Conservation (phyloP, 2,329 filamentous ascomycete species). For the Fusarium sp. region DNA sequence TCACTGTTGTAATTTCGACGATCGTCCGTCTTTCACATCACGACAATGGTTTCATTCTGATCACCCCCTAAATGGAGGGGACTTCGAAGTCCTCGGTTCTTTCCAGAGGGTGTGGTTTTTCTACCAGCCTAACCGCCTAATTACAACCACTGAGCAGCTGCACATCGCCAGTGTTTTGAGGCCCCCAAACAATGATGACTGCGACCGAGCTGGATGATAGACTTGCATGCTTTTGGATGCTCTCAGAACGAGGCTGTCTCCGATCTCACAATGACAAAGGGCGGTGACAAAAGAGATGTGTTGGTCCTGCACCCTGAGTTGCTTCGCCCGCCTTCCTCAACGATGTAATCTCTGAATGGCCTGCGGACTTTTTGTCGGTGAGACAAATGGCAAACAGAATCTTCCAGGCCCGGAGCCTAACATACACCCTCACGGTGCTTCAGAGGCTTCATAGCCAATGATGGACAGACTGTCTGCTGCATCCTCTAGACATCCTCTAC, state of each 20-base stretch:
- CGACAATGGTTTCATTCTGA: not conserved
- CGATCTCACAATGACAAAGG: constrained; percentile 13
- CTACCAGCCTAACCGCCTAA: not conserved
- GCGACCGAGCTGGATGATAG: not conserved
- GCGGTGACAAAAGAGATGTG: constrained; percentile 5
- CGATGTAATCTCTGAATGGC: constrained; percentile 5
- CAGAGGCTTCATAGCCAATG: constrained; percentile 1
- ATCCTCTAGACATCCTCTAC: not conserved
- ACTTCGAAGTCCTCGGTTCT: not conserved
- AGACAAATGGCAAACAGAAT: not conserved
- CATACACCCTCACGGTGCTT: constrained; percentile 14
- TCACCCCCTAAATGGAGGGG: not conserved
- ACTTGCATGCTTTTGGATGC: not conserved
- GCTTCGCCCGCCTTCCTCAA: not conserved
- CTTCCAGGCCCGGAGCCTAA: not conserved
- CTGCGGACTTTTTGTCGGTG: not conserved
- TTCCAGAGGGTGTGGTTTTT: not conserved
- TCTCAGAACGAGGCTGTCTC: constrained; percentile 1
- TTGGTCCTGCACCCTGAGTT: not conserved
- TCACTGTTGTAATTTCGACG: not conserved
- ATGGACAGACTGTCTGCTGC: not conserved
- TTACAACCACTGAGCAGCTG: not conserved
- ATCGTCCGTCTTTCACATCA: not conserved
- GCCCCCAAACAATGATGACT: constrained; percentile 1
- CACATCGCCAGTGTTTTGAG: constrained; percentile 5